Conservation (phyloP, 169 alveolate species). For the Plasmodium gonderi region DNA sequence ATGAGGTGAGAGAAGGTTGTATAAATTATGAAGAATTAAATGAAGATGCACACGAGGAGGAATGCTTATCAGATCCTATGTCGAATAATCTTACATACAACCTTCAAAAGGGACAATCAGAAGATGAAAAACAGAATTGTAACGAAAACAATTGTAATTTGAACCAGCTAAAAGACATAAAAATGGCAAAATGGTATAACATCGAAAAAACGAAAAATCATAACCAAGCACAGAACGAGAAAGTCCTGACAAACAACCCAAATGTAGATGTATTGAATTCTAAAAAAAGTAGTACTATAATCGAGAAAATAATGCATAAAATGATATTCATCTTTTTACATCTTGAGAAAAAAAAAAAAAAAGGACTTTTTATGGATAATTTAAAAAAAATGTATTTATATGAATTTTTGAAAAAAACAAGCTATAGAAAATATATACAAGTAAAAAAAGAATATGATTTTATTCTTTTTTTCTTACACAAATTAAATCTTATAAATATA, state of each 20-base stretch:
- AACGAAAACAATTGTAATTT: not conserved
- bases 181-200: not conserved
- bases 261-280: not conserved
- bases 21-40: no score
- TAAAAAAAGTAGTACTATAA: not conserved
- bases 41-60: not conserved
- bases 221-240: not conserved
- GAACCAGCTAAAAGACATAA: not conserved
- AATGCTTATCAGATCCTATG: not conserved
- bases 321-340: constrained; percentile 44
- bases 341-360: constrained; percentile 46
- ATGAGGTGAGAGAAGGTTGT: not conserved
- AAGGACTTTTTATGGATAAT: constrained; percentile 59
- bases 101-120: not conserved
- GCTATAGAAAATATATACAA: constrained; percentile 2
- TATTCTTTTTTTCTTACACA: constrained; percentile 44
- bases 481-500: constrained; percentile 64
- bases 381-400: constrained; percentile 64
- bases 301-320: constrained; percentile 19
- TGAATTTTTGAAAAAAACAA: constrained; percentile 7
- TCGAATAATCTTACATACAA: not conserved
- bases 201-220: not conserved
- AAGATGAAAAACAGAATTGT: no score
- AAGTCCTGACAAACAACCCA: not conserved
- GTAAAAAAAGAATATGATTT: constrained; percentile 69